Evolutionary conservation across 1,284 basidiomycete species (phyloP), one percentile per base, ranked within the genome.

Genomic region (Sanghuangporus baumii): DNA sequence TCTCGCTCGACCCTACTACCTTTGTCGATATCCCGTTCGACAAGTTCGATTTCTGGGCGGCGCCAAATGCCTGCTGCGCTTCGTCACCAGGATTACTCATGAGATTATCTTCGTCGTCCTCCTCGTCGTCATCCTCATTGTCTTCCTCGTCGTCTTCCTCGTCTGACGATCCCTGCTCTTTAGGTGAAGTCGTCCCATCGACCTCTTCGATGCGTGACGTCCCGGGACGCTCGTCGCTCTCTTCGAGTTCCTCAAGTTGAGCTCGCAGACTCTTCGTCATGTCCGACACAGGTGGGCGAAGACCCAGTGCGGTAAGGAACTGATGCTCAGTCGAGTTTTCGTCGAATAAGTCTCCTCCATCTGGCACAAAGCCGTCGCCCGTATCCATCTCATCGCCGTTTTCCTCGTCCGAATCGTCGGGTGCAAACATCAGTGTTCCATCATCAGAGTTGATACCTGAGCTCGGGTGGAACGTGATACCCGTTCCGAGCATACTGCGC

Each of bases 391-490:
- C 50, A 18, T 72, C 70, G 12, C 75, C 69, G 56, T 68, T 65
- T 12, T 77, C 75, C 47, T 71, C 68, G 51, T 82, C 82, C 50
- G 79, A 79, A 38, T 85, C 83, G 43, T 84, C 76, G 51, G 77
- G 75, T 55, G 77, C 78, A 69, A 88, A 86, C 84, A 86, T 84
- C 67, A 87, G 71, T 41, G 77, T 71, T 8, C 79, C 79, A 36
- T 68, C 69, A 62, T 83, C 83, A 61, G 72, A 76, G 60, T 81
- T 71, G 65, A 86, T 81, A 38, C 77, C 78, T 14, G 77, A 72
- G 43, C 78, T 79, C 18, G 81, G 80, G 65, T 78, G 73, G 70
- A 86, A 83, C 31, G 85, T 81, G 60, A 90, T 83, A 48, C 85
- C 84, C 20, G 80, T 81, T 2, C 79, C 76, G 61, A 85, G 69